These are phyloP conservation scores for Parasarocladium wereldwijsianum DNA, from an alignment of 2,329 filamentous ascomycete genomes.

Conservation along the genomic window DNA sequence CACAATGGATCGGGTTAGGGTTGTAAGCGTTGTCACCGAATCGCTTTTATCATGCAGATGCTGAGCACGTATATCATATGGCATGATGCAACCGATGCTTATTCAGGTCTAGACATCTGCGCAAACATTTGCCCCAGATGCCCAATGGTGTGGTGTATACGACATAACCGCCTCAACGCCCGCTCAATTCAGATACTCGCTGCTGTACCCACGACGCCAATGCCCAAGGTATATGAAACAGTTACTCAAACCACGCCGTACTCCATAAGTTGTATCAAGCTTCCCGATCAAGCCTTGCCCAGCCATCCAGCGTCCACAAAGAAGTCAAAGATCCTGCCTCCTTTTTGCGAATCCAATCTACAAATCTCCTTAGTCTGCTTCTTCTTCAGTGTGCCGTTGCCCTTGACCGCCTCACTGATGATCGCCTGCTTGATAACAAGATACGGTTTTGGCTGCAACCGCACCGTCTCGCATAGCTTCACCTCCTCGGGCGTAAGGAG, in stretches of 20 bases:
- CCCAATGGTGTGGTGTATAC: too few species aligned
- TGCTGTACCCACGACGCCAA: too few species aligned
- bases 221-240: background rate
- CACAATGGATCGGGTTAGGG: too few species aligned
- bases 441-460: constrained; percentile 88
- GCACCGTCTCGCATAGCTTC: constrained; percentile 71
- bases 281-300: constrained; percentile 56
- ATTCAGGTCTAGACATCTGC: too few species aligned
- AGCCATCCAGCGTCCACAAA: constrained; percentile 90
- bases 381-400: constrained; percentile 80
- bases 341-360: constrained; percentile 70
- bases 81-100: too few species aligned
- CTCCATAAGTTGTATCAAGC: constrained; percentile 2
- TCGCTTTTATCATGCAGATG: too few species aligned
- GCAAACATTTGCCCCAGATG: too few species aligned
- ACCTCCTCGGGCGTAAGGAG: constrained; percentile 72
- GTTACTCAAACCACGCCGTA: background rate
- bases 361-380: constrained; percentile 84
- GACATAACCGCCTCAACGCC: constrained; percentile 1
- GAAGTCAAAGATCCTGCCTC: constrained; percentile 81
- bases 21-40: too few species aligned
- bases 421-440: constrained; percentile 86
- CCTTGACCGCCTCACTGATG: constrained; percentile 80
- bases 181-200: too few species aligned
- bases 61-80: too few species aligned